These are phyloP conservation scores for Exutisphaerella laricina DNA, from an alignment of 2,329 filamentous ascomycete species.

Conservation along the genomic window DNA sequence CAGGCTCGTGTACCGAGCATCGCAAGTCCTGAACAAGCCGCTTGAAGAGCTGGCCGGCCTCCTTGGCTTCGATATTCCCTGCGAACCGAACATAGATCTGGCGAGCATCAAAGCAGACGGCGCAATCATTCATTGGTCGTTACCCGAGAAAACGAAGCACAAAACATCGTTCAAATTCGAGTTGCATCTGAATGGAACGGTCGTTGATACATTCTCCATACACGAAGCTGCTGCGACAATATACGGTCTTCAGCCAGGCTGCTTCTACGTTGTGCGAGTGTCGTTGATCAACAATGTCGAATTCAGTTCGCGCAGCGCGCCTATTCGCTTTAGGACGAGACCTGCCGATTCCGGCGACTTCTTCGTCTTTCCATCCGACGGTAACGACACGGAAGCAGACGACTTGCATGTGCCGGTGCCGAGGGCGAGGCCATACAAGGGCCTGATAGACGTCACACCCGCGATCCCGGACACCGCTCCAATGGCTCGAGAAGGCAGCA, in stretches of 20 bases:
- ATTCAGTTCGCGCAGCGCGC: constrained; percentile 82
- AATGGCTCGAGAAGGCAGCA: constrained; percentile 61
- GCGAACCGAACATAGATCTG: constrained; percentile 80
- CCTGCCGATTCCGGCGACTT: constrained; percentile 40
- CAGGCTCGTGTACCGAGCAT: constrained; percentile 69
- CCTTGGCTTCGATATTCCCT: constrained; percentile 84
- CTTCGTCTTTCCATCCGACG: constrained; percentile 31
- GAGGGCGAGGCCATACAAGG: constrained; percentile 46
- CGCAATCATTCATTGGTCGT: constrained; percentile 86
- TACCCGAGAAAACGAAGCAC: constrained; percentile 37
- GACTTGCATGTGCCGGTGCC: constrained; percentile 46
- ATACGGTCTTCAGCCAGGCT: constrained; percentile 75
- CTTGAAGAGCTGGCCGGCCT: constrained; percentile 87
- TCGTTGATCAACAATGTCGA: constrained; percentile 87
- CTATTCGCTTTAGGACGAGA: constrained; percentile 74
- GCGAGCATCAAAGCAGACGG: constrained; percentile 83
- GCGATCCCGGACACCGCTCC: constrained; percentile 58
- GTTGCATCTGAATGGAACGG: constrained; percentile 77
- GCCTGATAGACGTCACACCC: constrained; percentile 49
- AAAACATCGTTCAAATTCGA: constrained; percentile 76
- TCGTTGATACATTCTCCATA: constrained; percentile 78
- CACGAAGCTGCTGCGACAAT: constrained; percentile 87
- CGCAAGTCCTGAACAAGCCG: constrained; percentile 83
- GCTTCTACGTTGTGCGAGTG: constrained; percentile 89
- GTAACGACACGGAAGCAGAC: constrained; percentile 33